Evolutionary conservation across 2,329 filamentous ascomycete species (phyloP).

Genomic region (Colletotrichum sublineola): DNA sequence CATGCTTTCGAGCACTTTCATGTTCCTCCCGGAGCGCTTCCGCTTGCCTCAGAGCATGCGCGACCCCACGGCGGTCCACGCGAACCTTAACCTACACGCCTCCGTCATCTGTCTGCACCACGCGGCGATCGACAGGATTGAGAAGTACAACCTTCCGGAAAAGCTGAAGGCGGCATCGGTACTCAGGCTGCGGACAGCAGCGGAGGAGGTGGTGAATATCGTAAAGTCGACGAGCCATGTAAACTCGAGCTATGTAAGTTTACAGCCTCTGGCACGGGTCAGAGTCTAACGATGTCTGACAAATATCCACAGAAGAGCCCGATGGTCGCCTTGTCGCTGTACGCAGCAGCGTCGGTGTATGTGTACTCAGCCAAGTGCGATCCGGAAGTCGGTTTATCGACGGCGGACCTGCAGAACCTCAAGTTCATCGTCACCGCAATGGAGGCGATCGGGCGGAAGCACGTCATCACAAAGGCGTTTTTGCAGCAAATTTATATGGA

Average conservation of each 20-base stretch:
- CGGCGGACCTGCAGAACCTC: slow-evolving; percentile 63
- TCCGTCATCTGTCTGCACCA: slow-evolving; percentile 91
- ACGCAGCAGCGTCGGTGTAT: slow-evolving; percentile 87
- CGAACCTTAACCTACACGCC: slow-evolving; percentile 90
- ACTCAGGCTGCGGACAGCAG: slow-evolving; percentile 80
- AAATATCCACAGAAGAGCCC: slow-evolving; percentile 73
- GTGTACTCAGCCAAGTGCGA: slow-evolving; percentile 81
- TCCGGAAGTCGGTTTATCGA: slow-evolving; percentile 70
- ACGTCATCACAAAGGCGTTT: slow-evolving; percentile 84
- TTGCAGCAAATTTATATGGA: slow-evolving; percentile 89
- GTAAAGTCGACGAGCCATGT: slow-evolving; percentile 83
- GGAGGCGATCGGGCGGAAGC: slow-evolving; percentile 79
- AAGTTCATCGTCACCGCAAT: slow-evolving; percentile 85
- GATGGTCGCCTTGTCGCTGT: slow-evolving; percentile 85
- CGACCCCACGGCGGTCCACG: slow-evolving; percentile 81
- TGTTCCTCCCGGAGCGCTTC: slow-evolving; percentile 82
- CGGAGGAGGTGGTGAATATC: slow-evolving; percentile 86
- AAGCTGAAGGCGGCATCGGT: slow-evolving; percentile 78
- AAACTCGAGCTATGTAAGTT: slow-evolving; percentile 74
- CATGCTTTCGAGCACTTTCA: slow-evolving; percentile 80
- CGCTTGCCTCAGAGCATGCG: slow-evolving; percentile 77
- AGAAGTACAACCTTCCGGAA: slow-evolving; percentile 75
- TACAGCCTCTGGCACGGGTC: neutral
- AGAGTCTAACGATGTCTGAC: slow-evolving; percentile 32
- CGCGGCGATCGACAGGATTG: slow-evolving; percentile 86